Conservation (phyloP, 106 monocot species). For the Dendrobium officinale region DNA sequence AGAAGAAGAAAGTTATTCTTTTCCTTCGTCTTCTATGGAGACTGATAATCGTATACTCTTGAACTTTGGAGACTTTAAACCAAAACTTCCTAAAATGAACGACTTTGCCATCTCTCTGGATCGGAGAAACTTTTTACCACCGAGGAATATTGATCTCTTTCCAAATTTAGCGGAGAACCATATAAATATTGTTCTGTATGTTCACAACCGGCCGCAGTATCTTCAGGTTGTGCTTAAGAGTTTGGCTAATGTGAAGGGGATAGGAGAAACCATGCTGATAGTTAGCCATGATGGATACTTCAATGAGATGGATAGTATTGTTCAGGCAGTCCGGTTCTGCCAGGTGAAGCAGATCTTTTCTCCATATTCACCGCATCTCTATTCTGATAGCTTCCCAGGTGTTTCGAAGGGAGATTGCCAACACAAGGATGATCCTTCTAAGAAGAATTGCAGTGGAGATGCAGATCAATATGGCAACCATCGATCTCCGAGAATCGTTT, state of each 20-base stretch:
- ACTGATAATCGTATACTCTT: background rate
- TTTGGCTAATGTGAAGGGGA: constrained; percentile 70
- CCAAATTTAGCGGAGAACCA: constrained; percentile 55
- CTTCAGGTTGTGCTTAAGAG: constrained; percentile 64
- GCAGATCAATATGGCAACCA: constrained; percentile 91
- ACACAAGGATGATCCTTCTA: constrained; percentile 38
- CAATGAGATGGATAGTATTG: constrained; percentile 76
- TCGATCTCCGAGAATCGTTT: constrained; percentile 82
- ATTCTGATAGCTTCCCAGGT: constrained; percentile 65
- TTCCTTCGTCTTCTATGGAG: background rate
- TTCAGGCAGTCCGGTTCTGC: constrained; percentile 67
- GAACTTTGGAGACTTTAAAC: constrained; percentile 28
- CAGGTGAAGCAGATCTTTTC: constrained; percentile 95
- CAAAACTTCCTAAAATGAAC: constrained; percentile 52
- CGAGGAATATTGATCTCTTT: constrained; percentile 60
- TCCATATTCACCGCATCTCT: constrained; percentile 87
- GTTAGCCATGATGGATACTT: constrained; percentile 97
- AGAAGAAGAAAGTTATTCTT: background rate
- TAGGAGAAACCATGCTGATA: constrained; percentile 77
- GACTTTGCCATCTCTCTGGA: constrained; percentile 51
- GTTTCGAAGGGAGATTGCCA: constrained; percentile 61
- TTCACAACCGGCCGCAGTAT: constrained; percentile 92
- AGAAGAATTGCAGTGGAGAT: constrained; percentile 57
- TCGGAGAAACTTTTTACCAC: constrained; percentile 49
- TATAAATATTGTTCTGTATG: constrained; percentile 78